phyloP scores from a whole-genome alignment of 108 stramenopile species.

The Chaetoceros muelleri region DNA sequence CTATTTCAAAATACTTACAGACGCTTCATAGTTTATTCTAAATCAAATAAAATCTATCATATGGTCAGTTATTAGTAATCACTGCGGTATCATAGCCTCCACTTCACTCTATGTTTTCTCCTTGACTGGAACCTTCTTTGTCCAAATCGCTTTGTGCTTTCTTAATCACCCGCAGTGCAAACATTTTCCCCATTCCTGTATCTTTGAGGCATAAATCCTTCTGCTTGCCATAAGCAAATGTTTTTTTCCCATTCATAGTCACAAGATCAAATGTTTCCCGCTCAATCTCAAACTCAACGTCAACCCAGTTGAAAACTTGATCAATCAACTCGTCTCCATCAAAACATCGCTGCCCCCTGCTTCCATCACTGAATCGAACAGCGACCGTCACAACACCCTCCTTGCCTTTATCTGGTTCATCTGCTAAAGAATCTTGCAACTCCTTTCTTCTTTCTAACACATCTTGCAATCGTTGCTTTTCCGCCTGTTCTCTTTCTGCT shows the following conservation, averaged over 20 bases:
- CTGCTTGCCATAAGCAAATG: conserved; percentile 50
- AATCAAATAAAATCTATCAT: too few relatives aligned
- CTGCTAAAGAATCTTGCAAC: conserved; percentile 34
- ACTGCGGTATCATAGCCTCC: too few relatives aligned
- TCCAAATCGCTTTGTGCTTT: conserved; percentile 14
- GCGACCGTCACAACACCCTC: conserved; percentile 47
- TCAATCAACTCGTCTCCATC: conserved; percentile 27
- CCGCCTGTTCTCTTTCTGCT: conserved; percentile 15
- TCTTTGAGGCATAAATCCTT: conserved; percentile 27
- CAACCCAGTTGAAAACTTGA: conserved; percentile 73
- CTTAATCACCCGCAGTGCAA: conserved; percentile 48
- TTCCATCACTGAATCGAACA: conserved; percentile 45
- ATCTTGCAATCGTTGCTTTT: conserved; percentile 23
- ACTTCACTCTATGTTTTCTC: too few relatives aligned
- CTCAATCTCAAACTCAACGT: conserved; percentile 55
- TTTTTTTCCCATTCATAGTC: conserved; percentile 59
- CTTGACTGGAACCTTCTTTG: conserved; percentile 17
- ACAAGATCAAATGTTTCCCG: conserved; percentile 59
- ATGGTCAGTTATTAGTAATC: too few relatives aligned
- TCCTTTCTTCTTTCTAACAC: conserved; percentile 34
- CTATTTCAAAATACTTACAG: too few relatives aligned
- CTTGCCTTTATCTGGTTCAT: conserved; percentile 33
- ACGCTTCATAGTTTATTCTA: too few relatives aligned
- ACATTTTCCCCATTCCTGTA: conserved; percentile 53
- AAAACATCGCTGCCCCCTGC: conserved; percentile 42